Evolutionary conservation across 2,329 filamentous ascomycete species (phyloP).

Genomic region (Fusarium buharicum): DNA sequence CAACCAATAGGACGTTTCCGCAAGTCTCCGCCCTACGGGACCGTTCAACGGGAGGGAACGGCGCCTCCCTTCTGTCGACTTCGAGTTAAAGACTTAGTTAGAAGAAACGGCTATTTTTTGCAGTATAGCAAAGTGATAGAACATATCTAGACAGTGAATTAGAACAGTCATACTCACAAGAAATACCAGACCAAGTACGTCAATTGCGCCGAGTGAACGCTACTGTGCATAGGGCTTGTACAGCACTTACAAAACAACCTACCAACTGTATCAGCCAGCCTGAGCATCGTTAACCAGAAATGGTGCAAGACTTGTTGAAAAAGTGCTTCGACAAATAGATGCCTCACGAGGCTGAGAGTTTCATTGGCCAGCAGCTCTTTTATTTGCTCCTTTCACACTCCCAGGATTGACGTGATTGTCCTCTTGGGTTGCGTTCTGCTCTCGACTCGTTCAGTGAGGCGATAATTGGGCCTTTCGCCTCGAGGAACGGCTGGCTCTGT

Average conservation of each 20-base stretch:
- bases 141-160: neutral
- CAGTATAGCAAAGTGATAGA: neutral
- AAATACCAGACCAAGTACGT: neutral
- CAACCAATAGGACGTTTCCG: constrained; percentile 40
- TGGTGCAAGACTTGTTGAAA: constrained; percentile 3
- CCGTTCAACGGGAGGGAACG: constrained; percentile 26
- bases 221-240: neutral
- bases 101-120: too few relatives aligned
- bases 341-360: constrained; percentile 4
- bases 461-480: constrained; percentile 27
- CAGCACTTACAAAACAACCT: neutral
- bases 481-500: constrained; percentile 27
- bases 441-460: constrained; percentile 36
- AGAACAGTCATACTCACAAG: neutral
- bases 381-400: neutral
- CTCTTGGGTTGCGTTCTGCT: neutral
- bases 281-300: constrained; percentile 8
- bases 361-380: constrained; percentile 18
- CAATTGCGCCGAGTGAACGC: neutral
- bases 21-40: constrained; percentile 1
- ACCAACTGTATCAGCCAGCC: neutral
- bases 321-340: neutral
- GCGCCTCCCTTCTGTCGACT: constrained; percentile 26
- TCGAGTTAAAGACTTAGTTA: constrained; percentile 2
- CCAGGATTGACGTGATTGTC: constrained; percentile 27